These are phyloP conservation scores for Fusarium abutilonis DNA, from an alignment of 2,329 filamentous ascomycete species.

Conservation along the genomic window DNA sequence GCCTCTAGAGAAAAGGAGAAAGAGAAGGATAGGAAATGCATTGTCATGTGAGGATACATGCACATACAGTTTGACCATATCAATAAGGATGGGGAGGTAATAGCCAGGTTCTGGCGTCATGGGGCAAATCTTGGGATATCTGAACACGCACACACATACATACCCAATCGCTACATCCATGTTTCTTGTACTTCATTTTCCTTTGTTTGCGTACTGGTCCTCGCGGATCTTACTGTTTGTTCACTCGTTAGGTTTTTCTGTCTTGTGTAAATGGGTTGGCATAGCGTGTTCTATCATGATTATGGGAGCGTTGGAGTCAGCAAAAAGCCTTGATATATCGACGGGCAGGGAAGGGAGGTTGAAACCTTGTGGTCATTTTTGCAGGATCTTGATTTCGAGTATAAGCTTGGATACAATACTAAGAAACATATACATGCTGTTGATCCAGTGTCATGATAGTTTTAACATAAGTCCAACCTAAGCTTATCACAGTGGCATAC, in stretches of 20 bases:
- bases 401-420: conserved; percentile 3
- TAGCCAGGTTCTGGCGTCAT: conserved; percentile 11
- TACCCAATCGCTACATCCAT: conserved; percentile 32
- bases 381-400: neutral
- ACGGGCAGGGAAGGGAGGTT: conserved; percentile 1
- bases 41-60: conserved; percentile 58
- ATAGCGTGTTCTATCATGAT: conserved; percentile 22
- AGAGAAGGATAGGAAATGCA: conserved; percentile 62
- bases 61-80: conserved; percentile 9
- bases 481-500: neutral
- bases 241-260: conserved; percentile 25
- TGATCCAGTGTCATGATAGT: neutral
- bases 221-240: conserved; percentile 14
- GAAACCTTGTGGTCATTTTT: conserved; percentile 1
- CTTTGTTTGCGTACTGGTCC: conserved; percentile 2
- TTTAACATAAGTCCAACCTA: neutral
- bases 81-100: conserved; percentile 15
- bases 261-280: conserved; percentile 25
- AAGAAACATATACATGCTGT: conserved; percentile 6
- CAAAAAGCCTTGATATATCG: conserved; percentile 15
- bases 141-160: conserved; percentile 30
- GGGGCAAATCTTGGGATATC: conserved; percentile 9
- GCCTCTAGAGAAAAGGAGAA: conserved; percentile 47
- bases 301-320: conserved; percentile 34
- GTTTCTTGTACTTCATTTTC: conserved; percentile 18